Evolutionary conservation across 805 yeast genomes (phyloP), one percentile per base, ranked within the genome.

Genomic region (Candida quercuum): DNA sequence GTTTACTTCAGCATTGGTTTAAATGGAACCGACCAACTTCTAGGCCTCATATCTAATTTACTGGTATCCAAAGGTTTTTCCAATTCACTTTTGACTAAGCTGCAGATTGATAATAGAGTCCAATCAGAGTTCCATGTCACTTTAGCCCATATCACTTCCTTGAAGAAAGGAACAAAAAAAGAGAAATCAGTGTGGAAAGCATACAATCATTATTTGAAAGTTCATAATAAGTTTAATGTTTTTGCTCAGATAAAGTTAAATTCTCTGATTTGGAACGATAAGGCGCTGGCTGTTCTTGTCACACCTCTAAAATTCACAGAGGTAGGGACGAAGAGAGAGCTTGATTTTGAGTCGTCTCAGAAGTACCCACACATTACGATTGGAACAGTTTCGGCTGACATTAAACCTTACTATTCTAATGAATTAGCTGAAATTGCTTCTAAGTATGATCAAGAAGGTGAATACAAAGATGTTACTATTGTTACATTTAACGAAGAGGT

Each of bases 111-210:
- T 0, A 51, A 57, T 1, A 58, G 78, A 24, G 55, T 81, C 1
- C 86, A 78, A 45, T 35, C 52, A 0, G 66, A 66, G 21, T 79
- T 84, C 46, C 95, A 86, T 52, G 72, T 85, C 3, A 86, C 95
- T 0, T 52, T 84, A 31, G 66, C 74, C 5, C 94, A 84, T 51
- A 44, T 56, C 0, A 38, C 42, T 18, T 63, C 58, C 30, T 51
- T 56, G 3, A 62, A 60, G 23, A 55, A 37, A 32, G 63, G 65
- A 2, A 37, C 51, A n/a, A 44, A 38, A 1, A 28, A 33, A 10
- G 56, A 48, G 14, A 57, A 49, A 36, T 33, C 37, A 11, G 36
- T 60, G 23, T 57, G 64, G 67, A 43, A 50, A 8, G 40, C 43
- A 21, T 60, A 48, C 38, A 23, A 42, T 20, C 38, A 51, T 6